These are phyloP conservation scores for Rosa multiflora DNA, from an alignment of 306 rosid genomes.

Conservation along the genomic window DNA sequence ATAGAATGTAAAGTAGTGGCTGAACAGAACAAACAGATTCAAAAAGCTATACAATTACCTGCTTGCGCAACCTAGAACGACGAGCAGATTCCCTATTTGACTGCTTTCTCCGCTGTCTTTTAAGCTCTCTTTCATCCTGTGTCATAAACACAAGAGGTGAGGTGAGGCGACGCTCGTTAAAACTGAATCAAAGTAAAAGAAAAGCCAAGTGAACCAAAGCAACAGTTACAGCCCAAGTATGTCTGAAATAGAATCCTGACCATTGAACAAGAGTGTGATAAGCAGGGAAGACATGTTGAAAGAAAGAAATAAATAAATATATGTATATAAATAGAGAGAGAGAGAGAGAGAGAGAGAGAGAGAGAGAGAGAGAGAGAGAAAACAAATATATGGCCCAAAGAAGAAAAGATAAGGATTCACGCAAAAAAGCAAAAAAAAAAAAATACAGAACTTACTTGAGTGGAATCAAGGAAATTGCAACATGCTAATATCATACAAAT, in stretches of 20 bases:
- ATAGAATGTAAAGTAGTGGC: conserved; percentile 25
- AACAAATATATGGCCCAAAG: neutral
- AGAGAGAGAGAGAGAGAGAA: too few species aligned
- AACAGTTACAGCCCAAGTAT: neutral
- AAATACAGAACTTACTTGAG: neutral
- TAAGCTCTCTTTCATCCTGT: conserved; percentile 96
- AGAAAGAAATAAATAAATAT: neutral
- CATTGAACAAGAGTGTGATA: neutral
- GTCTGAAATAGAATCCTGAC: neutral
- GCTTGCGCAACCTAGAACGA: conserved; percentile 95
- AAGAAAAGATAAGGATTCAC: neutral
- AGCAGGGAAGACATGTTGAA: neutral
- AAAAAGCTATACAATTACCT: conserved; percentile 44
- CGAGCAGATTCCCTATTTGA: conserved; percentile 99
- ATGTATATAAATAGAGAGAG: too few species aligned
- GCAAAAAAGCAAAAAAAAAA: neutral
- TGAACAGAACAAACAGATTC: conserved; percentile 16
- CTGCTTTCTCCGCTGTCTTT: conserved; percentile 94
- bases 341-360: too few species aligned
- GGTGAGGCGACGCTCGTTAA: too few species aligned
- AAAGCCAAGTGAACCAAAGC: neutral
- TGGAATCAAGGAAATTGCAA: neutral
- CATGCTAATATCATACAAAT: neutral
- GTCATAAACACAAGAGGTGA: conserved; percentile 20
- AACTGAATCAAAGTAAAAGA: neutral